A percentile compares a stretch with the other conserved stretches of the same genome.
These are phyloP conservation scores for Ogataea dorogensis DNA, from an alignment of 805 yeast species.

Conservation along the genomic window DNA sequence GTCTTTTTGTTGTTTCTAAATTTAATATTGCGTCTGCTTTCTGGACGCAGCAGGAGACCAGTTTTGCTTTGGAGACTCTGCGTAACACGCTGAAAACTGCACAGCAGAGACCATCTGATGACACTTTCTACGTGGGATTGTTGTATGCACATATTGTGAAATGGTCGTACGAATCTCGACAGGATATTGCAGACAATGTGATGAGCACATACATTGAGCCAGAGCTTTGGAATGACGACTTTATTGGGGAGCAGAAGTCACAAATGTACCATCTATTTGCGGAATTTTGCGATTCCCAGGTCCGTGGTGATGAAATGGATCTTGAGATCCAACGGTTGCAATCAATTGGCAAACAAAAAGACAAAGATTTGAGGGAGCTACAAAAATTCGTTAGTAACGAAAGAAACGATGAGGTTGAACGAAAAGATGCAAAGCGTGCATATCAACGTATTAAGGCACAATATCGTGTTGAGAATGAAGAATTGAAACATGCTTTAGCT, in stretches of 20 bases:
- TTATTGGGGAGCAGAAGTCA: constrained; percentile 31
- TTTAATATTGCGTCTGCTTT: constrained; percentile 57
- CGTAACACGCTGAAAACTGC: constrained; percentile 30
- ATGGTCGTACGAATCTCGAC: constrained; percentile 73
- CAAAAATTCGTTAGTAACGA: constrained; percentile 42
- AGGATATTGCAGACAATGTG: constrained; percentile 60
- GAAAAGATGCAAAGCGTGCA: constrained; percentile 51
- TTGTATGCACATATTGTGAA: constrained; percentile 44
- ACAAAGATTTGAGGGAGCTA: constrained; percentile 49
- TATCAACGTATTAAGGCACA: constrained; percentile 49
- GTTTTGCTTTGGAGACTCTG: constrained; percentile 56
- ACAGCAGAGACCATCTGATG: constrained; percentile 4
- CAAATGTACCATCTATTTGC: constrained; percentile 61
- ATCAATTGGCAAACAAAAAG: constrained; percentile 32
- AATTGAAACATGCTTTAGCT: constrained; percentile 38
- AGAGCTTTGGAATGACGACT: constrained; percentile 18
- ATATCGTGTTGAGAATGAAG: constrained; percentile 47
- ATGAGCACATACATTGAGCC: constrained; percentile 56
- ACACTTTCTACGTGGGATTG: constrained; percentile 10
- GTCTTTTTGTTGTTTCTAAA: constrained; percentile 24
- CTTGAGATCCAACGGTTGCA: constrained; percentile 44
- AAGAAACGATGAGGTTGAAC: constrained; percentile 43
- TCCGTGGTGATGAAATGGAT: constrained; percentile 42
- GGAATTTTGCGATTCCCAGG: constrained; percentile 67
- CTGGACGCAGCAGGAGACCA: constrained; percentile 58